phyloP scores from a whole-genome alignment of 768 basidiomycete species.

The Suillus occidentalis region DNA sequence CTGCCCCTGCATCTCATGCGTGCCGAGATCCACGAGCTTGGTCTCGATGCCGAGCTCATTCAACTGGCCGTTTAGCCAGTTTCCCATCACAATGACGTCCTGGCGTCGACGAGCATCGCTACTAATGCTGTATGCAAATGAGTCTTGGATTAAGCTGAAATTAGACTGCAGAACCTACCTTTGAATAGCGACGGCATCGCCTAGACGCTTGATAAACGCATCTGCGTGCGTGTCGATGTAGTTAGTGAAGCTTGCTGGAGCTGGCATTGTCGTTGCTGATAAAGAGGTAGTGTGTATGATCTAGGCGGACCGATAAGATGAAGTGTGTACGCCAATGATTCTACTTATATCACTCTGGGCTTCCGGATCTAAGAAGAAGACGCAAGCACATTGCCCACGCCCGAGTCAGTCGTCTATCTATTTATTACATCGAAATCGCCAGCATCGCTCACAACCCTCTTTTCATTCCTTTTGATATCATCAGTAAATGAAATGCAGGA shows the following conservation, averaged over 20 bases:
- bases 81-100: conserved; percentile 84
- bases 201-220: conserved; percentile 74
- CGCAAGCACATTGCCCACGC: background rate
- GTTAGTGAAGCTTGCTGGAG: conserved; percentile 32
- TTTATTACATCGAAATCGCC: background rate
- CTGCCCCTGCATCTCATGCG: conserved; percentile 70
- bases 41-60: conserved; percentile 78
- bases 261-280: conserved; percentile 29
- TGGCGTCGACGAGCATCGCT: conserved; percentile 68
- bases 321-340: background rate
- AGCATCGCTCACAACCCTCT: background rate
- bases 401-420: background rate
- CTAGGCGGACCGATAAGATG: background rate
- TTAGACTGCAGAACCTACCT: conserved; percentile 41
- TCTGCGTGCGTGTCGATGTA: conserved; percentile 73
- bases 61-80: conserved; percentile 77
- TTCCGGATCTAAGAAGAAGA: background rate
- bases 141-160: conserved; percentile 6
- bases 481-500: background rate
- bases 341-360: background rate
- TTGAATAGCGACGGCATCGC: conserved; percentile 82
- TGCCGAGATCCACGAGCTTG: conserved; percentile 72
- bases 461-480: background rate
- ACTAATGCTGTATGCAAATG: conserved; percentile 49
- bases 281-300: background rate